Evolutionary conservation across 257 asterid genomes (phyloP), one percentile per base, ranked within the genome.

Genomic region (Handroanthus guayacan): DNA sequence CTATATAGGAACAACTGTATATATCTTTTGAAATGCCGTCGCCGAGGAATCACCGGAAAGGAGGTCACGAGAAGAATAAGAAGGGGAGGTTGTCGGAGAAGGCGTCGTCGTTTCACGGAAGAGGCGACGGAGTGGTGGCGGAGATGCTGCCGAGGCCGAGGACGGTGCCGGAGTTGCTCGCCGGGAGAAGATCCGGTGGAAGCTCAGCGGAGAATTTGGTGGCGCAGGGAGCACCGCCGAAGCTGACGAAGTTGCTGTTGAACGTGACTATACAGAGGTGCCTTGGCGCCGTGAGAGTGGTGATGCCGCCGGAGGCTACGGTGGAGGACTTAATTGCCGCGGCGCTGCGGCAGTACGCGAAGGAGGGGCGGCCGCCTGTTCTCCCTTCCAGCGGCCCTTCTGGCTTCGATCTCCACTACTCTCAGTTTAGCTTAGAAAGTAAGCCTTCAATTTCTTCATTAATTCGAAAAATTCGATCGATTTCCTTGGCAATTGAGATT

Each of bases 361-460:
- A 89, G 83, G 98, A 92, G 87, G 87, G 88, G 17, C 83, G 98
- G 6, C 88, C 90, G 48, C 88, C 93, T 34, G 62, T 72, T 44
- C 71, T 90, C 34, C 55, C 75, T 4, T 74, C 92, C 3, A 20
- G 51, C 12, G 80, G 78, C 54, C 86, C 90, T 2, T 65, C 81
- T 1, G 87, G 78, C 16, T 92, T 83, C 72, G 96, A 84, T 74
- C 97, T 94, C 76, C 98, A 94, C 81, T 94, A 94, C 82, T 92
- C 98, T 3, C 98, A 94, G 67, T 94, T 94, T 79, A 87, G 98
- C 84, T 78, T 94, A 67, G 97, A 92, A 78, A 87, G 98, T 92
- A 84, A 84, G 92, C 51, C 8, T 16, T 2, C 31, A 12, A 39
- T 58, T 64, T 6, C 18, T 43, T 64, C 18, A 31, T 51, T n/a